Base-by-base conservation (phyloP, 768 basidiomycete genomes). In the Collybia sp. region DNA sequence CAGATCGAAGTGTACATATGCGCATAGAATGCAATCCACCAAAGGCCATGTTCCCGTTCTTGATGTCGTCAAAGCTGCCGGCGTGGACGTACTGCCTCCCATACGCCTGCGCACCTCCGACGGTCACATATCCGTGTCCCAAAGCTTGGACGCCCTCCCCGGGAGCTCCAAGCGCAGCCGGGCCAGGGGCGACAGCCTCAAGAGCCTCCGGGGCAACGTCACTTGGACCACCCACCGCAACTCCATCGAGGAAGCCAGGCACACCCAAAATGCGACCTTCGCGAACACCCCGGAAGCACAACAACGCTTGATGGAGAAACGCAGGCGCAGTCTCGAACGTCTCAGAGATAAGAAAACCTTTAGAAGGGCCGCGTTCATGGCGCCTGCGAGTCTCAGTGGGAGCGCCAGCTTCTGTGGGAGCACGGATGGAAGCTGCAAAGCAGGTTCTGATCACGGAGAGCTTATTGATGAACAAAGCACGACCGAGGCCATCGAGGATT, bases 21-120 rank as follows among this genome's bases (percentile, higher is more conserved):
- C 88, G 0, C 91, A 93, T 66, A 82, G 92, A 5, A 96, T 96
- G 93, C 82, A 76, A 39, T 81, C 68, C 12, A 72, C 88, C 1
- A 77, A 82, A 37, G 79, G 78, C 3, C 93, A 96, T 53, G 80
- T 82, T 0, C 80, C 88, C 1, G 83, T 95, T 43, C 60, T 70
- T 42, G 77, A 78, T 30, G 80, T 92, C 13, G 76, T 93, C 33
- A 66, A 72, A 31, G 78, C 79, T 3, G 85, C 88, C 12, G 68
- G 68, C 10, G 49, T 71, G 15, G 44, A 46, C 13, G 32, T 58
- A 5, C 56, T 47, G 12, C 17, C 44, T n/a, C 45, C 44, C 12
- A 18, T 30, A 11, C 40, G 12, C 4, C n/a, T 15, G 12, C 32
- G 20, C 12, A 30, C 35, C 37, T 30, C 11, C 19, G 12, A 17